These are phyloP conservation scores for Russula abietina DNA, from an alignment of 768 basidiomycete genomes.

Conservation along the genomic window DNA sequence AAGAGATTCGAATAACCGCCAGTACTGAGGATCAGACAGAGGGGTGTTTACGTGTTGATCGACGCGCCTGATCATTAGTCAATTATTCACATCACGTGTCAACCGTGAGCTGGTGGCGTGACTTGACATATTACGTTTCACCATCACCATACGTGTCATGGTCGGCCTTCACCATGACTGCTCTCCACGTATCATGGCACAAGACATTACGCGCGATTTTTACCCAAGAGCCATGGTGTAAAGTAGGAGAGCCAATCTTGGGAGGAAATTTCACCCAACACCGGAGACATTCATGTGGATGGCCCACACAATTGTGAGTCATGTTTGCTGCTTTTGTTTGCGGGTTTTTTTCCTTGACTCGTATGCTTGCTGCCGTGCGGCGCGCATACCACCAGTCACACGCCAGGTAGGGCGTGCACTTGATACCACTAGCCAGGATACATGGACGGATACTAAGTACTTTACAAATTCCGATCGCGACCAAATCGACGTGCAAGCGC, in stretches of 20 bases:
- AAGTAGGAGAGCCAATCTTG: conserved; percentile 1
- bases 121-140: too few species aligned
- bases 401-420: conserved; percentile 49
- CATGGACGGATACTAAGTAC: conserved; percentile 60
- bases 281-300: conserved; percentile 16
- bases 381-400: conserved; percentile 60
- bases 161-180: too few species aligned
- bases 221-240: neutral
- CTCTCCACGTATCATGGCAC: neutral
- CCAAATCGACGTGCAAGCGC: conserved; percentile 90
- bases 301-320: conserved; percentile 56
- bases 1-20: neutral
- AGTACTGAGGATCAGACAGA: neutral
- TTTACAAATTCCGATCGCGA: conserved; percentile 90
- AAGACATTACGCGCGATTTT: conserved; percentile 20
- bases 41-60: too few species aligned
- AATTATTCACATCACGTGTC: too few species aligned
- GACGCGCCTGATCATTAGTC: too few species aligned
- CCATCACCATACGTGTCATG: neutral
- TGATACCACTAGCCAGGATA: conserved; percentile 44
- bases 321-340: conserved; percentile 25
- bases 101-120: too few species aligned
- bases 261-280: conserved; percentile 3
- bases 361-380: conserved; percentile 70
- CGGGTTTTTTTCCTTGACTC: conserved; percentile 64